These are phyloP conservation scores for sunflower (Helianthus annuus) DNA, from an alignment of 129 eudicot genomes.

Conservation along the genomic window HanXRQr2.0-SUNRISE NC_035438.2:139413489-139413988, in stretches of 20 bases:
- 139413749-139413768: background rate
- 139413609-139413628: background rate
- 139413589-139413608: background rate
- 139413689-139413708: background rate
- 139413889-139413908: background rate
- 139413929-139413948: too few species aligned
- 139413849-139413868: background rate
- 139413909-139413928: background rate
- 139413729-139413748: background rate
- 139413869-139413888: background rate
- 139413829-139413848: background rate
- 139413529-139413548: background rate
- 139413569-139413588: background rate
- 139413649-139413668: background rate
- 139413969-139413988: too few species aligned
- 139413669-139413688: background rate
- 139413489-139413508: too few species aligned
- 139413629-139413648: background rate
- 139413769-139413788: background rate
- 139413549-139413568: background rate
- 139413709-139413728: background rate
- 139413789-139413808: background rate
- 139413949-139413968: too few species aligned
- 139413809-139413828: background rate
- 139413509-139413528: background rate